Base-by-base conservation (phyloP, 768 basidiomycete species). In the Leucosporidium creatinivorum region DNA sequence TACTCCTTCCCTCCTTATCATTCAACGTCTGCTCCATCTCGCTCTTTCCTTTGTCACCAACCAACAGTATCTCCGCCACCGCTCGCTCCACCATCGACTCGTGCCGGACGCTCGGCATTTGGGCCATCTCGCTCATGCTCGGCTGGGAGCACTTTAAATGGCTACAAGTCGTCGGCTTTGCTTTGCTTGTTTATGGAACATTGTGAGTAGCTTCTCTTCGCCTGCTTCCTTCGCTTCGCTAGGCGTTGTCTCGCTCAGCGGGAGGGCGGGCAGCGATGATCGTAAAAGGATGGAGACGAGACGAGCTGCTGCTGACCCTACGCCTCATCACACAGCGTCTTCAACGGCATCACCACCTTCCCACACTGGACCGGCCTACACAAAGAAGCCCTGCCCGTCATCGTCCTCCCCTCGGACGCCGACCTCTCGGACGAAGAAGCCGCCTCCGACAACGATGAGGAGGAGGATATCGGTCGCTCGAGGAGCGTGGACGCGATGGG, bases 91-190 rank as follows among this genome's bases (percentile, higher is more conserved):
- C 96, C 65, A 89, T 92, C 48, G 96, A 99, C 78, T 93, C 93
- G 9, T 96, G 92, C 80, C 84, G 96, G 74, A 98, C 96, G 1
- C 82, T 98, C 62, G 84, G 85, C n/a, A 98, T 99, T 77, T 99
- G 96, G 96, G 64, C 76, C 13, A 74, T 75, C 26, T 72, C 69
- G 5, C 73, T 77, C 26, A 55, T 50, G 31, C 66, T 77, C 52
- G 75, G 74, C 2, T 76, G 75, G 74, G 73, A 75, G 65, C 12
- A 48, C 7, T 70, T 75, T 67, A 64, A 66, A 33, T 33, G 28
- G 21, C 69, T 77, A 13, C 75, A 76, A 58, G 80, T 93, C 70
- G 81, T 99, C 74, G 91, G 89, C 4, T 99, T 99, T 78, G 85
- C 82, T 10, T 79, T 97, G 55, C 83, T 99, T 66, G 93, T 98